These are phyloP conservation scores for Acorus calamus DNA, from an alignment of 106 monocot genomes.

Conservation along the genomic window DNA sequence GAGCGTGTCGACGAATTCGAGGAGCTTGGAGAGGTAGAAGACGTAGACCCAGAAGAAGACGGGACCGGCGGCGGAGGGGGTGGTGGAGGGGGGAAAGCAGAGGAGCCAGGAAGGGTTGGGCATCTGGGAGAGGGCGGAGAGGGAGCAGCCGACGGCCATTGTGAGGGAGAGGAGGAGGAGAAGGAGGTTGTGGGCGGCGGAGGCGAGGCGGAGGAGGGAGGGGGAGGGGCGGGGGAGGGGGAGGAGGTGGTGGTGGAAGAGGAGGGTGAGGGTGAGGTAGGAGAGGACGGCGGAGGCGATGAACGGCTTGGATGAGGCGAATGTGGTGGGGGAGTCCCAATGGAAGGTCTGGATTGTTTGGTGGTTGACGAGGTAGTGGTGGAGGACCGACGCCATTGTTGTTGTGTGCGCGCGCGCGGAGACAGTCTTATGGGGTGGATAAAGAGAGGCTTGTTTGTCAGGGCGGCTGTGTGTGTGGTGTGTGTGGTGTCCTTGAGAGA, in stretches of 20 bases:
- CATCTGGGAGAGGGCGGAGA: conserved; percentile 33
- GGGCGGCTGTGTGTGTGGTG: too few relatives aligned
- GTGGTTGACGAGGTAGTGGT: conserved; percentile 23
- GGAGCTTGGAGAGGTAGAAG: conserved; percentile 97
- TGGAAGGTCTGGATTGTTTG: conserved; percentile 36
- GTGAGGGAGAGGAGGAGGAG: conserved; percentile 49
- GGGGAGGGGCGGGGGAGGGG: conserved; percentile 17
- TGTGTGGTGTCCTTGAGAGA: too few relatives aligned
- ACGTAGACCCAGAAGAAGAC: conserved; percentile 91
- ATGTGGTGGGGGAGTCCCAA: conserved; percentile 33
- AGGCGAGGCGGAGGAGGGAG: conserved; percentile 26
- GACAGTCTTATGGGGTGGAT: too few relatives aligned
- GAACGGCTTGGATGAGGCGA: conserved; percentile 26
- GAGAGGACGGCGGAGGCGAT: conserved; percentile 20
- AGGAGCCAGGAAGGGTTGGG: conserved; percentile 36
- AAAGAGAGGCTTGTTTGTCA: too few relatives aligned
- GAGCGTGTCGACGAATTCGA: conserved; percentile 81
- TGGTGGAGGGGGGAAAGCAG: conserved; percentile 38
- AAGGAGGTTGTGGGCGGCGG: conserved; percentile 47
- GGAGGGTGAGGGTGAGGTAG: conserved; percentile 40
- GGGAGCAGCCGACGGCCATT: conserved; percentile 57
- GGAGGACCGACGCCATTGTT: too few relatives aligned
- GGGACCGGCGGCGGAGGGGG: conserved; percentile 28
- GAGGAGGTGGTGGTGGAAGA: conserved; percentile 26
- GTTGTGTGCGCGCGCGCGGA: too few relatives aligned